Evolutionary conservation across 805 yeast species (phyloP).

Genomic region (Scheffersomyces coipomensis): DNA sequence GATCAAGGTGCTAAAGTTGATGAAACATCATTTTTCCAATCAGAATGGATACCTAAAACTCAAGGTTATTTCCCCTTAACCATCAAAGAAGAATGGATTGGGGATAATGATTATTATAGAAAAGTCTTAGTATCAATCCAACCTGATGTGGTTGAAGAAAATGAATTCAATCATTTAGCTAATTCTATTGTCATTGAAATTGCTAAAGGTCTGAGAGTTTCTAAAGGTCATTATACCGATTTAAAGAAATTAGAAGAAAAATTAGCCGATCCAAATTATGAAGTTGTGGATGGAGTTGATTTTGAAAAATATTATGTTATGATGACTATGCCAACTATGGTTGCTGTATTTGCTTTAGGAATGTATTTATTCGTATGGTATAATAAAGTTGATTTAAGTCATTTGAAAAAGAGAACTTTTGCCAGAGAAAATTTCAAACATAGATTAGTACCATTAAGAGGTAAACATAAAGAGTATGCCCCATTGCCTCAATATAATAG

Average conservation of each 20-base stretch:
- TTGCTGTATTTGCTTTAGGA: slow-evolving; percentile 53
- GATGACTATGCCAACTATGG: slow-evolving; percentile 66
- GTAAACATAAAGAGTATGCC: slow-evolving; percentile 16
- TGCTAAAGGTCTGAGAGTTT: slow-evolving; percentile 53
- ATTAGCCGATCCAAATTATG: slow-evolving; percentile 18
- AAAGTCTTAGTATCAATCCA: slow-evolving; percentile 69
- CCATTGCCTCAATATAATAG: slow-evolving; percentile 33
- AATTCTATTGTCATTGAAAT: slow-evolving; percentile 44
- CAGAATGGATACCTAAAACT: slow-evolving; percentile 67
- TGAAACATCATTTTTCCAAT: slow-evolving; percentile 52
- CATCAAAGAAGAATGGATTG: slow-evolving; percentile 63
- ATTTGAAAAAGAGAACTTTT: slow-evolving; percentile 31
- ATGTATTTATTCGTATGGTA: slow-evolving; percentile 64
- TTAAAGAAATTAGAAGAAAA: slow-evolving; percentile 37
- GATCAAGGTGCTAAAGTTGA: slow-evolving; percentile 37
- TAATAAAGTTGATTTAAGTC: slow-evolving; percentile 50
- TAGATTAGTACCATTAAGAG: slow-evolving; percentile 26
- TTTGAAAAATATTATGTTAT: slow-evolving; percentile 61
- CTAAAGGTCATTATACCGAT: slow-evolving; percentile 46
- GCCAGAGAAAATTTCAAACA: slow-evolving; percentile 26
- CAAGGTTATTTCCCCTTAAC: slow-evolving; percentile 67
- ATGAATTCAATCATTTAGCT: slow-evolving; percentile 56
- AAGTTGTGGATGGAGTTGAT: slow-evolving; percentile 48
- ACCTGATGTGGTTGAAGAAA: slow-evolving; percentile 64
- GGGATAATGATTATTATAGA: slow-evolving; percentile 45